Percentiles rank a stretch among this genome's conserved stretches.
These are phyloP conservation scores for Tricladium varicosporioides DNA, from an alignment of 2,329 filamentous ascomycete genomes.

Conservation along the genomic window DNA sequence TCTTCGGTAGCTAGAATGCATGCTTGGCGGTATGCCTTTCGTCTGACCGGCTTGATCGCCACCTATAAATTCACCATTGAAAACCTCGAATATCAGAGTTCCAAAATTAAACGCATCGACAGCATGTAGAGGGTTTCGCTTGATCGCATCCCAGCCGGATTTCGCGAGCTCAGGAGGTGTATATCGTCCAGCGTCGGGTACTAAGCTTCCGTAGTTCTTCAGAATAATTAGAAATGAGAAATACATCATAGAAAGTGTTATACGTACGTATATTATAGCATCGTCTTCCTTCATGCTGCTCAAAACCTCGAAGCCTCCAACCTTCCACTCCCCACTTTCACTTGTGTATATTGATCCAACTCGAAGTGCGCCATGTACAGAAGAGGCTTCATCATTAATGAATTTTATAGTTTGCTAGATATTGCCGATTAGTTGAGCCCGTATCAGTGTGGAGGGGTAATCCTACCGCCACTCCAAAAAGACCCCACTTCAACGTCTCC, in stretches of 20 bases:
- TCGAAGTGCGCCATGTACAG: slow-evolving; percentile 84
- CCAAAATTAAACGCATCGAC: slow-evolving; percentile 88
- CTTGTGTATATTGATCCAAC: slow-evolving; percentile 88
- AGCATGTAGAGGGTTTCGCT: slow-evolving; percentile 75
- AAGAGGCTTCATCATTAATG: slow-evolving; percentile 89
- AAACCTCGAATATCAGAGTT: slow-evolving; percentile 82
- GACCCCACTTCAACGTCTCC: slow-evolving; percentile 95
- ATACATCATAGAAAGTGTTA: neutral
- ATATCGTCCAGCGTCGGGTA: slow-evolving; percentile 83
- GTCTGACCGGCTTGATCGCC: slow-evolving; percentile 80
- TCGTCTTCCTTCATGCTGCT: slow-evolving; percentile 97
- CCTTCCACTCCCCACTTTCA: slow-evolving; percentile 96
- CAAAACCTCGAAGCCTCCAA: slow-evolving; percentile 88
- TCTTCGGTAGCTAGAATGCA: slow-evolving; percentile 90
- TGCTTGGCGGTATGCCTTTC: slow-evolving; percentile 79
- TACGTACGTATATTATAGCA: slow-evolving; percentile 75
- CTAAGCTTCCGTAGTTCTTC: slow-evolving; percentile 79
- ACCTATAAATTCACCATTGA: slow-evolving; percentile 79
- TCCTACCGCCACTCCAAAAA: slow-evolving; percentile 77
- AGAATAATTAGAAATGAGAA: slow-evolving; percentile 6
- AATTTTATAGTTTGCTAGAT: slow-evolving; percentile 84
- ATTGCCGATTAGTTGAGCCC: neutral
- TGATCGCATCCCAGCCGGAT: slow-evolving; percentile 88
- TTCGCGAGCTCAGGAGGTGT: slow-evolving; percentile 83
- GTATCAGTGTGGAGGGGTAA: neutral